Base-by-base conservation (phyloP, 257 asterid genomes). In the Rehmannia glutinosa region DNA sequence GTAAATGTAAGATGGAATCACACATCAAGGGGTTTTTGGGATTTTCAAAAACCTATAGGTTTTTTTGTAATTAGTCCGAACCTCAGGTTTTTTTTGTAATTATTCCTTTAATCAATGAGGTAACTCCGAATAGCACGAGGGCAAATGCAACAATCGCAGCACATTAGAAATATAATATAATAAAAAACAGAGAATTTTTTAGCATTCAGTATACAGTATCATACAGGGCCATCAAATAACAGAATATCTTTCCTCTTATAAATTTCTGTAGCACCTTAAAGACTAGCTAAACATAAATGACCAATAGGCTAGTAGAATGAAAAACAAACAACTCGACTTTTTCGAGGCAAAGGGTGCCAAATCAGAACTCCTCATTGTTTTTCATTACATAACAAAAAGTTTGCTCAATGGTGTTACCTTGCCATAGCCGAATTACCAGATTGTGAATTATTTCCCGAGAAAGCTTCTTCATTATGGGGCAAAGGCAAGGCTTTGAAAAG, bases 401-500 rank as follows among this genome's bases (percentile, higher is more conserved):
- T 28, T 51, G 43, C 68, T 27, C 59, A 24, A 27, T 8, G 25
- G 6, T 12, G 57, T 71, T 58, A 68, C 71, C 72, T 74, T 62
- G 47, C 67, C 45, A 24, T 66, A 59, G 64, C 47, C 6, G 82
- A 66, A 66, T 25, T 74, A 24, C 35, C 68, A 35, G 73, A 54
- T 12, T 36, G 42, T 27, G 78, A 41, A 53, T 66, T 69, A 24
- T 49, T 62, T 38, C 13, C 15, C 36, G 70, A 30, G 46, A 20
- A 43, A 46, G 36, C 36, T 61, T 77, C 82, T 3, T 63, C 69
- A 15, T 71, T 49, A 33, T 72, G 61, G 32, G 74, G 67, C 23
- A 58, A 61, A 68, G 96, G 88, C 73, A 92, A 76, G 13, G 86
- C 89, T 72, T 77, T 79, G 75, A 81, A 55, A 42, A 74, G 80